These are phyloP conservation scores for Prillingera fragicola DNA, from an alignment of 1,284 basidiomycete genomes.

Conservation along the genomic window DNA sequence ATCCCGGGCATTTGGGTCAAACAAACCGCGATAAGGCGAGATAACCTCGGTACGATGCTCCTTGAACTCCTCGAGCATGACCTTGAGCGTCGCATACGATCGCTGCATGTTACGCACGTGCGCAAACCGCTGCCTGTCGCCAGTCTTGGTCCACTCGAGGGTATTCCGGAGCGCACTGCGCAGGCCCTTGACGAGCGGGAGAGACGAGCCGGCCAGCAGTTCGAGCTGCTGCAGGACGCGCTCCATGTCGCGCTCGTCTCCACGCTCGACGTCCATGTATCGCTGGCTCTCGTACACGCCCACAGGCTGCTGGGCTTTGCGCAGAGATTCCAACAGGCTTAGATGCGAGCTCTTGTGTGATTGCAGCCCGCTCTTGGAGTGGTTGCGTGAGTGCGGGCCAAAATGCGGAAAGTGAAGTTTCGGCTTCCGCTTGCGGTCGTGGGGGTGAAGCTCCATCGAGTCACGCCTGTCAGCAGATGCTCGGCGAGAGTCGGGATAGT, in stretches of 20 bases:
- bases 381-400: background rate
- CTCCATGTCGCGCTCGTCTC: conserved; percentile 47
- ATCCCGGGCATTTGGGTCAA: conserved; percentile 48
- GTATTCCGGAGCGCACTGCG: conserved; percentile 28
- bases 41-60: conserved; percentile 55
- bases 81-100: conserved; percentile 1
- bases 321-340: conserved; percentile 37
- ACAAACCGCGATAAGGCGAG: conserved; percentile 62
- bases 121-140: conserved; percentile 1
- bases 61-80: conserved; percentile 50
- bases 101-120: background rate
- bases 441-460: background rate
- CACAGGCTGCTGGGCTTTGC: conserved; percentile 56
- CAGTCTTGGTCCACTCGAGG: conserved; percentile 22
- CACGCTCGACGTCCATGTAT: conserved; percentile 69
- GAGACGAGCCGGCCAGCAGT: conserved; percentile 57
- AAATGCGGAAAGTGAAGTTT: background rate
- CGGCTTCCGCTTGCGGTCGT: background rate
- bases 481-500: background rate
- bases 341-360: conserved; percentile 29
- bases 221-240: conserved; percentile 54
- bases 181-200: conserved; percentile 50
- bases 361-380: conserved; percentile 2
- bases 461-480: no score
- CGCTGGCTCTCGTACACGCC: conserved; percentile 74